Conservation (phyloP, 176 grass and related monocot species). For the Leersia perrieri region DNA sequence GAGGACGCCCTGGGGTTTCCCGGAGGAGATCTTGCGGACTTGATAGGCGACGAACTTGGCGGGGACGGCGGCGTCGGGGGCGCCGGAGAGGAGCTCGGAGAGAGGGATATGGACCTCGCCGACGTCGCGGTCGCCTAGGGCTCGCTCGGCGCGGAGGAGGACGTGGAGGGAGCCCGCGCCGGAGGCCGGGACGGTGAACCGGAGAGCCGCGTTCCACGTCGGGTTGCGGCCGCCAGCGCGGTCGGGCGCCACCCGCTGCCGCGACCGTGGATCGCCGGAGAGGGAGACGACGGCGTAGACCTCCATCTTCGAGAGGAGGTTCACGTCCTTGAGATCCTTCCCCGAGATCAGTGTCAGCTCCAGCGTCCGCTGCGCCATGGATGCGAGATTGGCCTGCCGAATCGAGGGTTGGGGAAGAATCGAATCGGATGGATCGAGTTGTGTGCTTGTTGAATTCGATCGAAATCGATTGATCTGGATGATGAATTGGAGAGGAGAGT, state of each 20-base stretch:
- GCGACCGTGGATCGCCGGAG: constrained; percentile 52
- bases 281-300: constrained; percentile 73
- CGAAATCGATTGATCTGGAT: neutral
- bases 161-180: constrained; percentile 34
- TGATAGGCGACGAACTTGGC: constrained; percentile 72
- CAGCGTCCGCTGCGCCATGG: constrained; percentile 60
- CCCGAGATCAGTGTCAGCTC: constrained; percentile 75
- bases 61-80: constrained; percentile 29
- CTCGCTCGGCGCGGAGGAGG: constrained; percentile 62
- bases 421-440: neutral
- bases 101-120: constrained; percentile 80
- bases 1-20: constrained; percentile 70
- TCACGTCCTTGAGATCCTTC: constrained; percentile 84
- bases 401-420: neutral
- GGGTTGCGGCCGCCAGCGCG: constrained; percentile 63
- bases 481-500: neutral
- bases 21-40: constrained; percentile 54
- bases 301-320: constrained; percentile 73
- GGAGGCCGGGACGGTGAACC: constrained; percentile 44
- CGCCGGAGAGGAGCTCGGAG: constrained; percentile 57
- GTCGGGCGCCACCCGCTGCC: constrained; percentile 51
- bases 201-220: constrained; percentile 59
- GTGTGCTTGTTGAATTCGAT: neutral
- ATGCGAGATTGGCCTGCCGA: neutral
- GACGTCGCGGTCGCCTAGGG: constrained; percentile 72